phyloP scores from a whole-genome alignment of 208 protist genomes.

The Trypanosoma vivax region DNA sequence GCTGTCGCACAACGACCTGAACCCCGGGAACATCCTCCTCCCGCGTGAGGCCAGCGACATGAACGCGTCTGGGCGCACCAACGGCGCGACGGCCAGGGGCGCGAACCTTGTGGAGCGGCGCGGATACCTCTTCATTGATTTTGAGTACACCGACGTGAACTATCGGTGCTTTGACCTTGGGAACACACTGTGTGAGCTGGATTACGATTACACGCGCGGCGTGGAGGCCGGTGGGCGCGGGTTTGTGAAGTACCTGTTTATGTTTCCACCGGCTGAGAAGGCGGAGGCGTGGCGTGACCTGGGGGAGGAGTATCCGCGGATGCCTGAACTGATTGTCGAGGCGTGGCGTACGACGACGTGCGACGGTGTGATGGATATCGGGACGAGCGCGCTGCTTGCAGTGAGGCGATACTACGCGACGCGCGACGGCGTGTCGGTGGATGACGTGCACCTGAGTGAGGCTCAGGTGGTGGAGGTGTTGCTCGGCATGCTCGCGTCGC shows the following conservation, averaged over 20 bases:
- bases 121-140: slow-evolving; percentile 76
- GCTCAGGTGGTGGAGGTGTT: slow-evolving; percentile 61
- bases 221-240: slow-evolving; percentile 55
- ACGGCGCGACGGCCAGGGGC: slow-evolving; percentile 34
- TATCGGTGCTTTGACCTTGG: slow-evolving; percentile 79
- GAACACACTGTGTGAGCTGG: slow-evolving; percentile 81
- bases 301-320: slow-evolving; percentile 62
- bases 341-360: slow-evolving; percentile 30
- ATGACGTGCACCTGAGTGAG: slow-evolving; percentile 22
- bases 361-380: slow-evolving; percentile 2
- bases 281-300: slow-evolving; percentile 37
- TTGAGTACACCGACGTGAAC: slow-evolving; percentile 84
- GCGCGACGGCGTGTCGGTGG: slow-evolving; percentile 5
- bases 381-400: slow-evolving; percentile 7
- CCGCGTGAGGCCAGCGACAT: slow-evolving; percentile 13
- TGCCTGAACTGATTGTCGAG: slow-evolving; percentile 61
- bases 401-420: slow-evolving; percentile 17
- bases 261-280: slow-evolving; percentile 43
- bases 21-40: slow-evolving; percentile 77
- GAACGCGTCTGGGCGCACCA: background rate
- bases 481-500: slow-evolving; percentile 70
- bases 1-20: slow-evolving; percentile 83
- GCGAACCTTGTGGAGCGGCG: slow-evolving; percentile 71
- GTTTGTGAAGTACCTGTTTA: slow-evolving; percentile 73
- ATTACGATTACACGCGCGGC: slow-evolving; percentile 79